A percentile compares a stretch with the other conserved stretches of the same genome.
These are phyloP conservation scores for Phymatotrichopsis omnivora DNA, from an alignment of 2,329 filamentous ascomycete species.

Conservation along the genomic window DNA sequence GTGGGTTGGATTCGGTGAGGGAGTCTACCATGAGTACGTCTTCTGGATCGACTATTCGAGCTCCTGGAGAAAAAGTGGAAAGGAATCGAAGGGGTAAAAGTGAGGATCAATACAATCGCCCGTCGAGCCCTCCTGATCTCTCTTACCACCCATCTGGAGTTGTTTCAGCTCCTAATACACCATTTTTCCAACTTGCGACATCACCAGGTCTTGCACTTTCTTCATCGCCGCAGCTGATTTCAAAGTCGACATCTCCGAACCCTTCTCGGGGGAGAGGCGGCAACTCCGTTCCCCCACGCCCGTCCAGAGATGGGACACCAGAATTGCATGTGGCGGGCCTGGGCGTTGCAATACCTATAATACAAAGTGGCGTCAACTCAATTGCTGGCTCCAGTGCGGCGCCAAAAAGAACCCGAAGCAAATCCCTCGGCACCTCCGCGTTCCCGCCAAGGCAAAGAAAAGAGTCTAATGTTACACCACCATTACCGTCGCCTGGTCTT, in stretches of 20 bases:
- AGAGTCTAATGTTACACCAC: slow-evolving; percentile 23
- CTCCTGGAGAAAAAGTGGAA: slow-evolving; percentile 12
- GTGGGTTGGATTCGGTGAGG: slow-evolving; percentile 24
- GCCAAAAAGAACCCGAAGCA: slow-evolving; percentile 7
- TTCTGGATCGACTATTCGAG: slow-evolving; percentile 28
- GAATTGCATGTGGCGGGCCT: slow-evolving; percentile 16
- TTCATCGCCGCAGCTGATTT: slow-evolving; percentile 21
- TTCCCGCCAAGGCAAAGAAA: slow-evolving; percentile 19
- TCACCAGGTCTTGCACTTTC: slow-evolving; percentile 20
- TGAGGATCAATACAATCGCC: slow-evolving; percentile 7
- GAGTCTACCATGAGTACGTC: slow-evolving; percentile 28
- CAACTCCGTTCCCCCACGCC: slow-evolving; percentile 15
- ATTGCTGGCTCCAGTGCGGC: too few species aligned
- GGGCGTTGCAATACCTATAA: slow-evolving; percentile 24
- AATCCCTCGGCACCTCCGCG: slow-evolving; percentile 22
- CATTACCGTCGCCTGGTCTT: slow-evolving; percentile 21
- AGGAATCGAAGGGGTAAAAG: slow-evolving; percentile 10
- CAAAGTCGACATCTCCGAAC: background rate
- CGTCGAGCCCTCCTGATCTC: slow-evolving; percentile 15
- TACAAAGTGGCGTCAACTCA: background rate
- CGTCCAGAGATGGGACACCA: slow-evolving; percentile 18
- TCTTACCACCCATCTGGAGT: slow-evolving; percentile 8
- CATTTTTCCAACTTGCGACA: slow-evolving; percentile 15
- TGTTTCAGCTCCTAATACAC: slow-evolving; percentile 18
- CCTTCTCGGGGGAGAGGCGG: slow-evolving; percentile 19